phyloP scores from a whole-genome alignment of 164 flowering plant species.

The Macadamia tetraphylla region DNA sequence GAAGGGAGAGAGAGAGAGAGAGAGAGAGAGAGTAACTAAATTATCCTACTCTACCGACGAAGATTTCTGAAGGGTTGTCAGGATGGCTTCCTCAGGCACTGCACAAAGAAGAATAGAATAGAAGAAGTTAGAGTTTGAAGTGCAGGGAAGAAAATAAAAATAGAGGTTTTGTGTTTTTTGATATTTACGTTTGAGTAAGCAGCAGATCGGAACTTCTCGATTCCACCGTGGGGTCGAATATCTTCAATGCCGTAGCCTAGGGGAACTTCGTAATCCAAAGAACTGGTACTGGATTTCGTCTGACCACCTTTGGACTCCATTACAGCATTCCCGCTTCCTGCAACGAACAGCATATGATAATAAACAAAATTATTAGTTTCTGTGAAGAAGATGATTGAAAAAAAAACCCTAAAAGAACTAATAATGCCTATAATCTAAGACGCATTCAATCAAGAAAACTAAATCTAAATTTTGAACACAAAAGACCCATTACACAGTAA shows the following conservation, averaged over 20 bases:
- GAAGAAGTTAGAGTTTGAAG: neutral
- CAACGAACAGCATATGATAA: neutral
- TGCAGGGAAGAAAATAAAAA: neutral
- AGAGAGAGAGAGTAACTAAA: conserved; percentile 3
- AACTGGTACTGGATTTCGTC: conserved; percentile 37
- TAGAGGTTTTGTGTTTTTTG: neutral
- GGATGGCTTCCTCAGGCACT: conserved; percentile 83
- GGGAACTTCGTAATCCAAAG: conserved; percentile 61
- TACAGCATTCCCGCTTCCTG: conserved; percentile 50
- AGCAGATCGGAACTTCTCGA: conserved; percentile 81
- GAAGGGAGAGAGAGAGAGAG: neutral
- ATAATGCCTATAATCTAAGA: neutral
- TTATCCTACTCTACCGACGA: conserved; percentile 33
- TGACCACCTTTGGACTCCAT: conserved; percentile 72
- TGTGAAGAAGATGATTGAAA: neutral
- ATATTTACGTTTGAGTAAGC: conserved; percentile 77
- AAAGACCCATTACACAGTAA: too few relatives aligned
- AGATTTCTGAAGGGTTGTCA: conserved; percentile 28
- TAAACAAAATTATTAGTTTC: neutral
- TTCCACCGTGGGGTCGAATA: conserved; percentile 82
- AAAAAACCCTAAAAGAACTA: neutral
- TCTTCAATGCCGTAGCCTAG: conserved; percentile 90
- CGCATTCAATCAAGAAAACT: too few relatives aligned
- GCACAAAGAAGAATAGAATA: conserved; percentile 15
- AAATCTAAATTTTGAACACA: neutral